Base-by-base conservation (phyloP, 805 yeast genomes). In the Pichia manshurica region DNA sequence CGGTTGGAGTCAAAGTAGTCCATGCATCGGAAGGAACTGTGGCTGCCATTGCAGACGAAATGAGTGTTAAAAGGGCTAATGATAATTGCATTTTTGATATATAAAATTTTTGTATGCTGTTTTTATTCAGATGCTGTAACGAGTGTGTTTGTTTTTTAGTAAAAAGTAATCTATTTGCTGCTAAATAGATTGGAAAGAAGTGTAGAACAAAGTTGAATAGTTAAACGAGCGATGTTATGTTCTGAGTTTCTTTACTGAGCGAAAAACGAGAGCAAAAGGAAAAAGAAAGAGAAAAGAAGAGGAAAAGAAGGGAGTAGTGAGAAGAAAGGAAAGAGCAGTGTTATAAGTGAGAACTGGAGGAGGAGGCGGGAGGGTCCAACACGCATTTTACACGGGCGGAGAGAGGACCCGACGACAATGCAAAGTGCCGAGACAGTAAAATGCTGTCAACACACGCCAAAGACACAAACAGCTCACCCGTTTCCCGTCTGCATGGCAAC, bases 21-120 rank as follows among this genome's bases (percentile, higher is more conserved):
- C 85, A 84, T 57, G 83, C 80, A 51, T 78, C 82, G 46, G 80
- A 65, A 53, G 84, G 85, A 55, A 79, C 77, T 56, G 76, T 76
- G 49, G 87, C 87, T 44, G 84, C 83, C 44, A 73, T 45, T 31
- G 81, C 71, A 16, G 71, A 50, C n/a, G 78, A 63, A 46, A 74
- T 72, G 37, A 78, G 60, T 58, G 81, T 78, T 47, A 74, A 58
- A 39, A 54, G 12, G 7, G 55, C 12, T 20, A 50, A 31, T 10
- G 53, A 46, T 20, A 52, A 37, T 43, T 51, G 42, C 58, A 55
- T 55, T 35, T 20, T 49, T 33, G 36, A n/a, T n/a, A n/a, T 7
- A 36, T 2, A 7, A 34, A 31, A 31, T 31, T 31, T 31, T 31
- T 2, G 15, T 13, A 13, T 31, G 12, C 12, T 31, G 15, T 31